A percentile compares a stretch with the other conserved stretches of the same genome.
These are phyloP conservation scores for Parastagonospora nodorum DNA, from an alignment of 2,329 filamentous ascomycete species.

Conservation along the genomic window DNA sequence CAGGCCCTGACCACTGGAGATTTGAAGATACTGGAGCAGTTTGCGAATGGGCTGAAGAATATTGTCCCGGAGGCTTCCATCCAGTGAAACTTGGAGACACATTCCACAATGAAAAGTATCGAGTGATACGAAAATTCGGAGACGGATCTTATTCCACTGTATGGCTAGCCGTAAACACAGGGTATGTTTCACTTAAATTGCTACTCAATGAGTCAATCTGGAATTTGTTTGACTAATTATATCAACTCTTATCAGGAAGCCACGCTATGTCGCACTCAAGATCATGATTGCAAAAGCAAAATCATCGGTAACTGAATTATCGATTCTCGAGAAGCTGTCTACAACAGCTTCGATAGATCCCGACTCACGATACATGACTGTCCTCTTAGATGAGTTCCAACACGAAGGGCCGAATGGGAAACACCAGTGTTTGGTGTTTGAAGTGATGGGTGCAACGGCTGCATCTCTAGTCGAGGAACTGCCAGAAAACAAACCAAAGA, in stretches of 20 bases:
- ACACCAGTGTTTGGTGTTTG: constrained; percentile 13
- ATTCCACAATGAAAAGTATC: constrained; percentile 15
- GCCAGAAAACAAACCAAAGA: constrained; percentile 16
- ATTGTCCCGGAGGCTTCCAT: constrained; percentile 13
- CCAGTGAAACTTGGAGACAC: constrained; percentile 16
- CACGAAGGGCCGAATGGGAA: constrained; percentile 11
- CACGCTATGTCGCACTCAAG: constrained; percentile 16
- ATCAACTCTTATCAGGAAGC: constrained; percentile 5
- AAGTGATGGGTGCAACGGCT: constrained; percentile 11
- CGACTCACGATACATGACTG: constrained; percentile 2
- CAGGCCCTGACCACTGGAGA: constrained; percentile 6
- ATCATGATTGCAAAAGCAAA: constrained; percentile 12
- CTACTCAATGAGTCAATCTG: too few species aligned
- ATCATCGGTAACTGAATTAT: constrained; percentile 4
- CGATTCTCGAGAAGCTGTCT: constrained; percentile 7
- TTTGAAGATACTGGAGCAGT: constrained; percentile 2
- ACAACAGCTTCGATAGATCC: constrained; percentile 2
- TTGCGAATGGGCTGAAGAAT: constrained; percentile 11
- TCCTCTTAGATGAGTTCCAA: constrained; percentile 6
- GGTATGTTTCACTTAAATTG: too few species aligned
- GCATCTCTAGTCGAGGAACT: constrained; percentile 14
- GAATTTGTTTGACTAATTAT: too few species aligned
- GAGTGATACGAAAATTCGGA: constrained; percentile 21
- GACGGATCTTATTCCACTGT: constrained; percentile 19
- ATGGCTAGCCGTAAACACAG: too few species aligned